Evolutionary conservation across 345 rosid genomes (phyloP).

Genomic region (Rhizophora apiculata): DNA sequence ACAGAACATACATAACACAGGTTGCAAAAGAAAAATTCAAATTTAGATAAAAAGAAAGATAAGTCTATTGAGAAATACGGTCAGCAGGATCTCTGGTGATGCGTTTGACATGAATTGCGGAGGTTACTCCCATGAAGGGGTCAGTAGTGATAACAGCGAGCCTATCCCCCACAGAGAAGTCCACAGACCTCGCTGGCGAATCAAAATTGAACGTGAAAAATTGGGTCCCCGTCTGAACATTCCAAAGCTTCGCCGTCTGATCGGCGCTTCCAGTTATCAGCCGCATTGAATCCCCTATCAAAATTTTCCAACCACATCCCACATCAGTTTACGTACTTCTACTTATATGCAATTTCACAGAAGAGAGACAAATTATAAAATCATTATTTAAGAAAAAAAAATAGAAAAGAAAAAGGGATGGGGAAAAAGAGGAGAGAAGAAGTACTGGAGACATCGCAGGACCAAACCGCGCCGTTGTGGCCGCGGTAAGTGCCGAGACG

Average conservation of each 20-base stretch:
- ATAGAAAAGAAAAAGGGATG: neutral
- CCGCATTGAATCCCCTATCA: slow-evolving; percentile 61
- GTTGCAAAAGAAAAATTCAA: too few species aligned
- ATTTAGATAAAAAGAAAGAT: too few species aligned
- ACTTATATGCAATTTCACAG: neutral
- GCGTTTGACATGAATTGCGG: slow-evolving; percentile 83
- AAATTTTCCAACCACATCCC: neutral
- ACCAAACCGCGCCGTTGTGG: slow-evolving; percentile 98
- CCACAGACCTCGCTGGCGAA: slow-evolving; percentile 88
- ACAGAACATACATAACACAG: too few species aligned
- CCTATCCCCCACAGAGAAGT: slow-evolving; percentile 77
- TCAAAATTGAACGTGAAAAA: slow-evolving; percentile 63
- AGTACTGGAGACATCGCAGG: slow-evolving; percentile 80
- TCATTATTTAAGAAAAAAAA: neutral
- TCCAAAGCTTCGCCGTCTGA: slow-evolving; percentile 86
- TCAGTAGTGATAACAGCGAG: slow-evolving; percentile 89
- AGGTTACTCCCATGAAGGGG: slow-evolving; percentile 82
- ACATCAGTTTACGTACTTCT: too few species aligned
- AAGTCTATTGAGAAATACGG: slow-evolving; percentile 43
- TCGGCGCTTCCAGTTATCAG: slow-evolving; percentile 94
- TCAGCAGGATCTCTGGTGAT: slow-evolving; percentile 61
- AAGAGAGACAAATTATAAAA: neutral
- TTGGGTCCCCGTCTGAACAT: slow-evolving; percentile 67
- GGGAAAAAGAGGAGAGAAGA: neutral
- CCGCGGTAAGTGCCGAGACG: slow-evolving; percentile 95